These are phyloP conservation scores for Botrytis cinerea DNA, from an alignment of 2,329 filamentous ascomycete species.

Conservation along the genomic window DNA sequence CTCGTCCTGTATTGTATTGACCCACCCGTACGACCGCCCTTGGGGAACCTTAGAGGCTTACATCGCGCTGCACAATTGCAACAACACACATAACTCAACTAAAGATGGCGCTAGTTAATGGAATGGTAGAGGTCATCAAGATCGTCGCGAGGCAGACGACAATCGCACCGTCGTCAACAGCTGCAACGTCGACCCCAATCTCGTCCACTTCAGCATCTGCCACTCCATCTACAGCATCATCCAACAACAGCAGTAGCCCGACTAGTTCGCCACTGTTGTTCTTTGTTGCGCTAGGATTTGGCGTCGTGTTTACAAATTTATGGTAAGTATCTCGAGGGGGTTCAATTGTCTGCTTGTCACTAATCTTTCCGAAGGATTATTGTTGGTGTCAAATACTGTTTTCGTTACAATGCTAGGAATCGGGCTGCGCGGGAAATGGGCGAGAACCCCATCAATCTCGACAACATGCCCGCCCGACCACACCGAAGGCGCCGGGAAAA, in stretches of 20 bases:
- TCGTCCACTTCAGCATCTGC: conserved; percentile 23
- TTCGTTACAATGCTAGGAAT: conserved; percentile 94
- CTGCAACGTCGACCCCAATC: conserved; percentile 20
- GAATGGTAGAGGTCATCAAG: conserved; percentile 36
- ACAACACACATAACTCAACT: background rate
- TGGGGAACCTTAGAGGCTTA: background rate
- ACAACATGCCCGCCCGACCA: conserved; percentile 75
- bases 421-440: conserved; percentile 75
- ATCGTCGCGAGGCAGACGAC: conserved; percentile 33
- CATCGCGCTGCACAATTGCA: background rate
- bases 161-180: background rate
- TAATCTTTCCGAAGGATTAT: conserved; percentile 75
- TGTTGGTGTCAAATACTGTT: conserved; percentile 98
- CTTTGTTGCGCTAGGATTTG: conserved; percentile 94
- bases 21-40: background rate
- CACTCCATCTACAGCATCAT: conserved; percentile 28
- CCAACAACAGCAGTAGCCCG: conserved; percentile 43
- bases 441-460: conserved; percentile 84
- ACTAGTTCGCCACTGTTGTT: conserved; percentile 80
- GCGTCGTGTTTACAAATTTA: conserved; percentile 97
- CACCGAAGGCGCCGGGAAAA: conserved; percentile 90
- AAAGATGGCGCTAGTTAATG: conserved; percentile 36
- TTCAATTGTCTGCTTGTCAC: conserved; percentile 19
- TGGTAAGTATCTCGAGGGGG: conserved; percentile 64
- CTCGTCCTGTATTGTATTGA: background rate